Base-by-base conservation (phyloP, 1,284 basidiomycete genomes). In the Microbotryum silenes-acaulis region DNA sequence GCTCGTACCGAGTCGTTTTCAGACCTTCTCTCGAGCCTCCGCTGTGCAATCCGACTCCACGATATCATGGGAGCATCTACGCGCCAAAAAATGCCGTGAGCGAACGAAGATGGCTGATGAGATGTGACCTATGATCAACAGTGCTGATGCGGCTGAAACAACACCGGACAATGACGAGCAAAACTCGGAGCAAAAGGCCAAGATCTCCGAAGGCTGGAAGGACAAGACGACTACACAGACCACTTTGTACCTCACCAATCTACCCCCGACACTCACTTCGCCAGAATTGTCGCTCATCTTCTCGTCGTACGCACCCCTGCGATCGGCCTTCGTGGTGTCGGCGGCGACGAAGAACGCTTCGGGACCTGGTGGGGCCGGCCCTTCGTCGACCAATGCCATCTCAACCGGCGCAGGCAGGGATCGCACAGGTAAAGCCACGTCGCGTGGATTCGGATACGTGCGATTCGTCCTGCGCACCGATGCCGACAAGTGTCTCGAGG, bases 361-460 rank as follows among this genome's bases (percentile, higher is more conserved):
- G 4, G 42, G 50, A 2, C 44, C 23, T 7, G 44, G 25, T 42
- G 42, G 18, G 47, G 60, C 57, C 25, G 83, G 50, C 31, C 60
- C 52, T 16, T 64, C 63, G 10, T 55, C 51, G 6, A 59, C 63
- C 44, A 69, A 69, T 55, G 50, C 62, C 20, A 60, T 69, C 37
- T 63, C 65, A 14, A 56, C 61, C 50, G 62, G 64, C 23, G 55
- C 65, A 1, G 66, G 68, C 10, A 61, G 68, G 46, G 67, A 69
- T 49, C 62, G 67, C 27, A 69, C 67, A 2, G 67, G 67, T 18
- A 84, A 86, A 0, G 87, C 88, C 46, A 81, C 85, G 33, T 93
- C 91, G 5, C 97, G 97, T 75, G 96, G 94, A 69, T 91, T 97
- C n/a, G 94, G 94, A 64, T 98, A 97, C 75, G 91, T 97, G 63